Evolutionary conservation across 2,329 filamentous ascomycete genomes (phyloP), one percentile per base, ranked within the genome.

Genomic region (Apiospora marii): DNA sequence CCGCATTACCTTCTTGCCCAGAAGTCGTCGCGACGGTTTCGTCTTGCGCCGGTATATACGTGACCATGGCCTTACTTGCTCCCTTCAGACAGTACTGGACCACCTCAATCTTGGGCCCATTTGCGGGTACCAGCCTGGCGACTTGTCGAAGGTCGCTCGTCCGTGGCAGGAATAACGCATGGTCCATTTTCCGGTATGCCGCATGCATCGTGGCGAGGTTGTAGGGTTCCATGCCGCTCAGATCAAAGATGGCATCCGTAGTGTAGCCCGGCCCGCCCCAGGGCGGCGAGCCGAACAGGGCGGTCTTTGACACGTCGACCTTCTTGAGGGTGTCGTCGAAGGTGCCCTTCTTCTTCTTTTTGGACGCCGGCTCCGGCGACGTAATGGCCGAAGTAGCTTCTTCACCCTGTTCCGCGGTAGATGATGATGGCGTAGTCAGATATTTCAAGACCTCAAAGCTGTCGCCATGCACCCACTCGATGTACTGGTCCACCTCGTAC

Each of bases 21-120:
- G 34, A n/a, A 67, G 34, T 12, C 10, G 30, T 37, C 61, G 61
- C 12, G 37, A 19, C n/a, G 67, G 3, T 37, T 4, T 7, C 53
- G 12, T 61, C 30, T 10, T 64, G 58, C n/a, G 79, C 79, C 10
- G 89, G 88, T 30, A 92, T 84, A 77, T 90, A 92, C 43, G 88
- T 90, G n/a, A 91, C 90, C 81, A 92, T 82, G 71, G 92, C 93
- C 83, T 98, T 98, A 82, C 95, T 98, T 8, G 93, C 93, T 16
- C 95, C 94, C 77, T 93, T 88, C 85, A 97, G 94, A 80, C 95
- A 98, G 81, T 98, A 98, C 84, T 99, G 96, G 68, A 94, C 90
- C 37, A 96, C 91, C 64, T 92, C 90, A 24, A 94, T 86, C 83
- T 92, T 93, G 34, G 81, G 73, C 12, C 44, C 70, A 0, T 37